Evolutionary conservation across 2,329 filamentous ascomycete species (phyloP), one percentile per base, ranked within the genome.

Genomic region (Verticillium klebahnii): DNA sequence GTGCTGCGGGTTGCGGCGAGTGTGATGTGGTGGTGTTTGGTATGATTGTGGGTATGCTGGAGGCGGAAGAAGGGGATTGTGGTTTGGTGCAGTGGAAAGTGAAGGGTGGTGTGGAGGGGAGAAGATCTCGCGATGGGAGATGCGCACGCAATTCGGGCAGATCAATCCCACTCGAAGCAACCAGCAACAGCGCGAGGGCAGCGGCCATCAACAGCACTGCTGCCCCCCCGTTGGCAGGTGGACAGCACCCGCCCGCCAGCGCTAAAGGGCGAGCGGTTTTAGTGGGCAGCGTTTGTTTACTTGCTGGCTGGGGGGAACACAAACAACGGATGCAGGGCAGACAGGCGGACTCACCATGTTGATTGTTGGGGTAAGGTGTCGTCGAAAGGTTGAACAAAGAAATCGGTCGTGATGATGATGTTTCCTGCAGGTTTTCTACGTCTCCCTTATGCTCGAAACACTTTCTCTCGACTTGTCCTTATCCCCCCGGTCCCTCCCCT

Each of bases 151-250:
- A 50, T 50, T 23, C 40, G 40, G 40, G 40, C 40, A 50, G 25
- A 32, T 56, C 25, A 34, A 56, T 56, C 25, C 31, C 19, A 8
- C 4, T 6, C 29, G 29, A 56, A 34, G 7, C 25, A 56, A 12
- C 15, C 31, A 31, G 25, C 52, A 56, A 15, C 52, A 31, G 12
- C 23, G 52, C 52, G 52, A 50, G 40, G 40, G n/a, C 40, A 19
- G 40, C 40, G n/a, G 19, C n/a, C 40, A 23, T 50, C 40, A 50
- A 50, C 40, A 50, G 40, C 23, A n/a, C 40, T 50, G 50, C 56
- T 31, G 58, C 59, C 34, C 57, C 29, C 56, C 63, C 61, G 64
- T 66, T 66, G 64, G 64, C 64, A 50, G 64, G 64, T 66, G 64
- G 54, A 66, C 62, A 60, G 56, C 56, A 25, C 25, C 37, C 23